Evolutionary conservation across 192 early-diverging fungal genomes (phyloP).

Genomic region (Funneliformis geosporum): DNA sequence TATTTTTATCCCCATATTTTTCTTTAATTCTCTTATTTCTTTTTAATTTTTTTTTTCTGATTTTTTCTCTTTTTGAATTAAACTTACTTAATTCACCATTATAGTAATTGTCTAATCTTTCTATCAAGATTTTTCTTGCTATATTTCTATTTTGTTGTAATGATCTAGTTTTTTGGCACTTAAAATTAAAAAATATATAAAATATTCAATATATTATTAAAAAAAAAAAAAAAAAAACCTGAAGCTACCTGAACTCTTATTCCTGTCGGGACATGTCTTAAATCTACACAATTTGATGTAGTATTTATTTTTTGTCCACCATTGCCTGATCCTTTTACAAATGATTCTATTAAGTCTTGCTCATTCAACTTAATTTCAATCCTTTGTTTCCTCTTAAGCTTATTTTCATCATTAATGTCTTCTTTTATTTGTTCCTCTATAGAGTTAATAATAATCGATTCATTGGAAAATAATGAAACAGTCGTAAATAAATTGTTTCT

Average conservation of each 20-base stretch:
- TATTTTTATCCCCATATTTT: conserved; percentile 51
- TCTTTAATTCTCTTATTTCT: conserved; percentile 56
- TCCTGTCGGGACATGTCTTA: conserved; percentile 71
- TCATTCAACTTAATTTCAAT: conserved; percentile 58
- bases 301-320: conserved; percentile 85
- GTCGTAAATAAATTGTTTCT: neutral
- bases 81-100: conserved; percentile 67
- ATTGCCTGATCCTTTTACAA: conserved; percentile 76
- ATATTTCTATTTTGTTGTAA: conserved; percentile 72
- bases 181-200: too few relatives aligned
- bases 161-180: conserved; percentile 76
- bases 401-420: neutral
- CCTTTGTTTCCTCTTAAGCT: neutral
- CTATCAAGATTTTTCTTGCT: conserved; percentile 61
- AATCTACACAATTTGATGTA: conserved; percentile 70
- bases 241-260: conserved; percentile 63
- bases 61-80: conserved; percentile 61
- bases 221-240: too few relatives aligned
- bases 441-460: neutral
- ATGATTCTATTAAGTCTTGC: conserved; percentile 71
- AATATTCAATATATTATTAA: too few relatives aligned
- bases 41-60: conserved; percentile 59
- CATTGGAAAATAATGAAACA: neutral
- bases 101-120: conserved; percentile 67
- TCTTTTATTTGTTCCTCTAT: neutral